Evolutionary conservation across 495 filamentous ascomycete species (phyloP).

Genomic region (Penicillium goetzii): DNA sequence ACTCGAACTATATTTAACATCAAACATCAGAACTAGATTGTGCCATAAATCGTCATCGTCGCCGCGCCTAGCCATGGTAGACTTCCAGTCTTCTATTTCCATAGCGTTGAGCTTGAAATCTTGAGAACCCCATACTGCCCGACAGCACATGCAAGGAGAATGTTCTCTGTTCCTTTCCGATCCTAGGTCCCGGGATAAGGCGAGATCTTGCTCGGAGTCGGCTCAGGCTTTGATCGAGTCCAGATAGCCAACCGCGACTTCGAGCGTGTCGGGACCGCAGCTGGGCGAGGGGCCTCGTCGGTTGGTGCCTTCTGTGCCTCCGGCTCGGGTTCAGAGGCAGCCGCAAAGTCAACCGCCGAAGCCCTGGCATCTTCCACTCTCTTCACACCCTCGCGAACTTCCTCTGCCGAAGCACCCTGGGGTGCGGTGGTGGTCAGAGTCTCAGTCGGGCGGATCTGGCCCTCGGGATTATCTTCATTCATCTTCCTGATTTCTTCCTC

Average conservation of each 20-base stretch:
- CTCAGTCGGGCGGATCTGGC: conserved; percentile 44
- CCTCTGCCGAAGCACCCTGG: conserved; percentile 45
- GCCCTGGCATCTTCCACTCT: conserved; percentile 43
- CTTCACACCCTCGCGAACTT: conserved; percentile 47
- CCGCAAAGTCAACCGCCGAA: conserved; percentile 15
- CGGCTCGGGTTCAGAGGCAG: conserved; percentile 12
- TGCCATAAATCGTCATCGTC: background rate
- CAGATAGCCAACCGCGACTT: conserved; percentile 44
- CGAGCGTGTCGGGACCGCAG: conserved; percentile 32
- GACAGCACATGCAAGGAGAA: background rate
- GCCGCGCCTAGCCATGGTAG: background rate
- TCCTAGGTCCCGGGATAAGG: conserved; percentile 51
- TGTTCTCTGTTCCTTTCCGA: background rate
- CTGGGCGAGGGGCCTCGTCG: conserved; percentile 19
- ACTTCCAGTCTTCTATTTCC: background rate
- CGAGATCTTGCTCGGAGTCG: conserved; percentile 32
- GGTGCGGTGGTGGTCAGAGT: conserved; percentile 52
- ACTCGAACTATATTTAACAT: background rate
- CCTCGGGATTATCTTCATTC: conserved; percentile 39
- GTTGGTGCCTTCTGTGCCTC: conserved; percentile 7
- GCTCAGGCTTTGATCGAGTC: conserved; percentile 33
- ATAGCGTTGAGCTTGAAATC: background rate
- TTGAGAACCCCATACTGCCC: background rate
- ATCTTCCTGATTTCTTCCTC: conserved; percentile 52
- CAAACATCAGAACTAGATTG: background rate